Base-by-base conservation (phyloP, 192 early-diverging fungal species). In the Pilobolus umbonatus region DNA sequence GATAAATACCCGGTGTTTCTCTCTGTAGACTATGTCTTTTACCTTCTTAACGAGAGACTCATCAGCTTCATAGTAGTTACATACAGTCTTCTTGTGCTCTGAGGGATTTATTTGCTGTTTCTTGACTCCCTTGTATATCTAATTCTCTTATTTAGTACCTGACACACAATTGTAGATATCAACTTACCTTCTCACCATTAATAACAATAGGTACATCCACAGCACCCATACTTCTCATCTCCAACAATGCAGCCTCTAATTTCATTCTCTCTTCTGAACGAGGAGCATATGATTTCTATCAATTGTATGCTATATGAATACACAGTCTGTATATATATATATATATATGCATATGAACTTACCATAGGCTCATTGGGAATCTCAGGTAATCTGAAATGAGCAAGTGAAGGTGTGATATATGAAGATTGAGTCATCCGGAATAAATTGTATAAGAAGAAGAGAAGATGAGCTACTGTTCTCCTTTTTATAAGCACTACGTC, bases 311-410 rank as follows among this genome's bases (percentile, higher is more conserved):
- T 75, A 85, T 85, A 11, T 28, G 25, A 62, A 28, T 1, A 19
- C 17, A 31, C 32, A 19, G 32, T n/a, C 11, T 31, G 1, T 0
- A 31, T 30, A 9, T n/a, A 31, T 14, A 28, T 49, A 8, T 25
- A 28, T 17, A 21, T 35, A 22, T 24, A 15, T 26, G n/a, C 25
- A 0, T 9, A 3, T 34, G 14, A 29, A 25, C 65, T 49, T 72
- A 84, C 83, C 80, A 89, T 91, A 30, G 90, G 88, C 83, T 96
- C 94, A 73, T 96, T 96, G 34, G 73, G 61, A 55, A 93, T 84
- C 49, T 79, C 75, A 15, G 94, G 94, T 57, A 96, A 73, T 67
- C 74, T 80, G 82, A 93, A 91, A 51, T 75, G 73, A 40, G 88
- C 91, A 68, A 94, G 86, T 35, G 80, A 78, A 54, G 79, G 73